A percentile compares a stretch with the other conserved stretches of the same genome.
Conservation (phyloP, 345 rosid species). For the Gossypium sturtianum region DNA sequence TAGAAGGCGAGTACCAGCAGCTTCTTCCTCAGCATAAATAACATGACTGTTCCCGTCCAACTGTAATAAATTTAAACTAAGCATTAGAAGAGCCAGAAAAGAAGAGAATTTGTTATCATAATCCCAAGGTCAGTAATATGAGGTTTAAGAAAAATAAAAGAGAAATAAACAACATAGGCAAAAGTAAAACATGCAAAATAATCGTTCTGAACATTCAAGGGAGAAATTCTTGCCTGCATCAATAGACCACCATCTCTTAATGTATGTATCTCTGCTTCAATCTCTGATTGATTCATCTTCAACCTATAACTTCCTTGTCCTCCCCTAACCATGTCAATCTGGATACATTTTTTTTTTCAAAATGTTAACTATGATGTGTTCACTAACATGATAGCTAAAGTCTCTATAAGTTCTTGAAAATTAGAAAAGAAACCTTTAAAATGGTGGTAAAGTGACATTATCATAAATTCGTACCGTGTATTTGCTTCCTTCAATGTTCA, state of each 20-base stretch:
- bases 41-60: slow-evolving; percentile 99
- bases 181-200: slow-evolving; percentile 13
- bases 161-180: not conserved
- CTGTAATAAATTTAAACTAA: slow-evolving; percentile 34
- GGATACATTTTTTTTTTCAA: slow-evolving; percentile 14
- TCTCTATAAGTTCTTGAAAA: not conserved
- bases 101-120: not conserved
- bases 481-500: slow-evolving; percentile 99
- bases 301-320: slow-evolving; percentile 90
- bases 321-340: slow-evolving; percentile 94
- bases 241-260: slow-evolving; percentile 96
- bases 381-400: not conserved
- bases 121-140: not conserved
- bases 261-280: slow-evolving; percentile 96
- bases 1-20: slow-evolving; percentile 98
- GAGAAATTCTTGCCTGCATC: slow-evolving; percentile 79
- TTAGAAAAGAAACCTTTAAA: not conserved
- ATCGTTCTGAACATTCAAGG: slow-evolving; percentile 10
- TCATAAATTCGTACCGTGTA: slow-evolving; percentile 52
- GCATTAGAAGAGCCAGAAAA: not conserved
- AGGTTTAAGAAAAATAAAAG: not conserved
- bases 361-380: slow-evolving; percentile 11
- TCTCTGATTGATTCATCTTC: slow-evolving; percentile 81
- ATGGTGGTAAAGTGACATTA: slow-evolving; percentile 8
- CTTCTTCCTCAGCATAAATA: slow-evolving; percentile 99